Evolutionary conservation across 169 alveolate species (phyloP), one percentile per base, ranked within the genome.

Genomic region (Haemoproteus tartakovskyi): DNA sequence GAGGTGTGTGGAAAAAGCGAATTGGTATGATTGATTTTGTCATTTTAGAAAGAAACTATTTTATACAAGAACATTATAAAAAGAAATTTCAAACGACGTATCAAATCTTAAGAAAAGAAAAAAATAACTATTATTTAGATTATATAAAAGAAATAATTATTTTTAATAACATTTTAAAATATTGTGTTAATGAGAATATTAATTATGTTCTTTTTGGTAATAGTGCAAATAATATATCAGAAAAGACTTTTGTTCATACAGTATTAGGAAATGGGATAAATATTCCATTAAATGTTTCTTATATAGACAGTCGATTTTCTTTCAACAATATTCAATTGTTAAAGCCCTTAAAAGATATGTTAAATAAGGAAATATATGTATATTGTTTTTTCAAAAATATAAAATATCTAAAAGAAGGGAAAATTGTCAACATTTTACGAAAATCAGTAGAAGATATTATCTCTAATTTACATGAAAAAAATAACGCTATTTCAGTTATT

Each of bases 181-280:
- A 67, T 46, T 40, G 82, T 22, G 14, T 38, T 18, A 48, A 67
- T 47, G 61, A 67, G 50, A 52, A 67, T 22, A 67, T 67, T 45
- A 52, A 67, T 16, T 67, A 54, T 33, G 82, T 67, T 2, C 63
- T 67, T 46, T 52, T 16, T 26, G 82, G 82, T 9, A 54, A 67
- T 52, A 67, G 56, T 46, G 82, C 82, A 67, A 67, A 67, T 52
- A 67, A 67, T 46, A 67, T 67, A 11, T 52, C 82, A 30, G 56
- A 67, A 46, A 67, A 67, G 24, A 41, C 82, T 16, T 52, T 67
- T 52, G 33, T 67, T 36, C 56, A 67, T 22, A 67, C 82, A 12
- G 56, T 67, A 38, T 40, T 52, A 26, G 82, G 82, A 0, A 52
- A 67, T 46, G 82, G 82, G 14, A 52, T 67, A 26, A 67, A 52